Percentiles rank a stretch among this genome's conserved stretches.
Conservation (phyloP, 2,329 filamentous ascomycete genomes). For the Hymenoscyphus repandus region DNA sequence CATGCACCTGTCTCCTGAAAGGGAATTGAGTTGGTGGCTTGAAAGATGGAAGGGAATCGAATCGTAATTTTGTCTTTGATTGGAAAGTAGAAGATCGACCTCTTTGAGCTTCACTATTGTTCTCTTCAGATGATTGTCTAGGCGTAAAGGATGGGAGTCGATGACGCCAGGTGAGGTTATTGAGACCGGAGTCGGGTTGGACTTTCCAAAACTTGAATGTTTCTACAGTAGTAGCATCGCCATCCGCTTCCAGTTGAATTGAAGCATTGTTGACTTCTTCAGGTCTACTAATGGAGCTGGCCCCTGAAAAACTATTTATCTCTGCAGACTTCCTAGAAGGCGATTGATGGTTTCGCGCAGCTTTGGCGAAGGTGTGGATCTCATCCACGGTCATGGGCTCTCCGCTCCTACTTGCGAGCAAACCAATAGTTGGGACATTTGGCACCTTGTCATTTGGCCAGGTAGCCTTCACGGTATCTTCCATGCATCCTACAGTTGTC, state of each 20-base stretch:
- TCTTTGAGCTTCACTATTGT: not conserved
- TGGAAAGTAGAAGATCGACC: not conserved
- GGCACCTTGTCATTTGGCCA: not conserved
- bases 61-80: not conserved
- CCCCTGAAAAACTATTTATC: too few relatives aligned
- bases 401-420: conserved; percentile 13
- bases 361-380: conserved; percentile 1
- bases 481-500: too few relatives aligned
- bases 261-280: too few relatives aligned
- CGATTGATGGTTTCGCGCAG: not conserved
- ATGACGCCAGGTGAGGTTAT: not conserved
- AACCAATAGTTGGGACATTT: conserved; percentile 14
- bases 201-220: not conserved
- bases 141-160: not conserved
- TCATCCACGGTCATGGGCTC: conserved; percentile 18
- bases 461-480: not conserved
- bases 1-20: not conserved
- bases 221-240: not conserved
- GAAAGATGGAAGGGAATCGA: not conserved
- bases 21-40: not conserved
- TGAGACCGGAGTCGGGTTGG: not conserved
- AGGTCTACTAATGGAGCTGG: too few relatives aligned
- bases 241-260: too few relatives aligned
- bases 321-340: not conserved
- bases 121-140: not conserved